Conservation (phyloP, 352 stramenopile genomes). For the Pythium diclinum region DNA sequence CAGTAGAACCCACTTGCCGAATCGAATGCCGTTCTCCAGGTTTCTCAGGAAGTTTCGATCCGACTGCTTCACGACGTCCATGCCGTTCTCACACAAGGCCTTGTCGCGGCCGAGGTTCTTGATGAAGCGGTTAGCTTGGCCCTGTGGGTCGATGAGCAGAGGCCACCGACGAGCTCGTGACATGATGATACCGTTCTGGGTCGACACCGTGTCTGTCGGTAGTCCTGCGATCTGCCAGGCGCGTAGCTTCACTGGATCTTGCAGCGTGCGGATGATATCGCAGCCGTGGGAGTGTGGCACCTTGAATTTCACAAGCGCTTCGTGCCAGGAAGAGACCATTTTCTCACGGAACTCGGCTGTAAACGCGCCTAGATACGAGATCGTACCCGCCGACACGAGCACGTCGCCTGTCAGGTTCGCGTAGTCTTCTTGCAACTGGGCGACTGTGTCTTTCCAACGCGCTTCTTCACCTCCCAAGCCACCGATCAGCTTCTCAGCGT, state of each 20-base stretch:
- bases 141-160: slow-evolving; percentile 90
- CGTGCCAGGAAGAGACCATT: slow-evolving; percentile 63
- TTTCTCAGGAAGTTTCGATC: slow-evolving; percentile 86
- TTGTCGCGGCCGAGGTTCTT: slow-evolving; percentile 88
- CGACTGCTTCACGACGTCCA: slow-evolving; percentile 90
- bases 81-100: slow-evolving; percentile 82
- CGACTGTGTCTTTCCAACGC: slow-evolving; percentile 81
- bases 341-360: slow-evolving; percentile 82
- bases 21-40: slow-evolving; percentile 89
- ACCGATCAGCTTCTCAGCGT: slow-evolving; percentile 83
- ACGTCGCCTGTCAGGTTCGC: slow-evolving; percentile 83
- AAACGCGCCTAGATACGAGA: slow-evolving; percentile 87
- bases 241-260: slow-evolving; percentile 86
- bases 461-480: slow-evolving; percentile 81
- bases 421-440: slow-evolving; percentile 71
- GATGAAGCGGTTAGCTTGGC: slow-evolving; percentile 91
- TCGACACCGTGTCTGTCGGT: slow-evolving; percentile 88
- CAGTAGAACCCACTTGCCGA: slow-evolving; percentile 89
- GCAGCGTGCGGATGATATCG: slow-evolving; percentile 80
- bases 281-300: slow-evolving; percentile 83
- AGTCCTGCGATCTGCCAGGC: slow-evolving; percentile 88
- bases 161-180: slow-evolving; percentile 78
- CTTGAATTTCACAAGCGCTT: slow-evolving; percentile 49
- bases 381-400: slow-evolving; percentile 80
- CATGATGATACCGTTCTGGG: slow-evolving; percentile 94